Evolutionary conservation across 352 stramenopile genomes (phyloP).

Genomic region (Pythium brachiatum): DNA sequence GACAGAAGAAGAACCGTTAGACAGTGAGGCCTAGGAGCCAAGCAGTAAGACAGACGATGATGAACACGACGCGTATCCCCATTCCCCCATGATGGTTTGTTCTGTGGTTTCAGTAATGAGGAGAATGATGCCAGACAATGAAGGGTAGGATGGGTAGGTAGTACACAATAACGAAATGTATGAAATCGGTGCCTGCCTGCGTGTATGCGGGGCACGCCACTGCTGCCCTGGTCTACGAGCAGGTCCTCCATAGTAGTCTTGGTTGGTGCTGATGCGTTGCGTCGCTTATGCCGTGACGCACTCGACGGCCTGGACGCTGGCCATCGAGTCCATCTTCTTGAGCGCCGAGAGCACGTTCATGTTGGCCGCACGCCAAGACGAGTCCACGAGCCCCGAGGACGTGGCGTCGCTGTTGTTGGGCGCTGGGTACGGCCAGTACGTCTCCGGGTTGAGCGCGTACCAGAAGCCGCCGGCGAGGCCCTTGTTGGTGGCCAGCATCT

Average conservation of each 20-base stretch:
- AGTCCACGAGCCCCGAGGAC: conserved; percentile 57
- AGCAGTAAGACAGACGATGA: conserved; percentile 1
- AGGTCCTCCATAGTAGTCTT: no score
- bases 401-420: conserved; percentile 60
- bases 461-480: conserved; percentile 75
- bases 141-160: neutral
- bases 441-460: conserved; percentile 79
- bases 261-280: no score
- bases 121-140: neutral
- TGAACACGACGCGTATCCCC: no score
- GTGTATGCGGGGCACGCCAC: no score
- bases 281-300: no score
- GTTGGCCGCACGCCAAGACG: conserved; percentile 71
- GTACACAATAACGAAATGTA: conserved; percentile 2
- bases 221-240: no score
- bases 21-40: neutral
- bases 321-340: conserved; percentile 68
- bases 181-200: neutral
- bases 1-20: conserved; percentile 48
- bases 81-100: no score
- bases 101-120: no score
- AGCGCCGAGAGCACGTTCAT: conserved; percentile 60
- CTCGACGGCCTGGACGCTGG: conserved; percentile 60
- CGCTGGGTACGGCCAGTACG: conserved; percentile 68
- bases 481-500: conserved; percentile 56